A percentile compares a stretch with the other conserved stretches of the same genome.
Evolutionary conservation across 2,329 filamentous ascomycete species (phyloP).

Genomic region (Lasiodiplodia sp.): DNA sequence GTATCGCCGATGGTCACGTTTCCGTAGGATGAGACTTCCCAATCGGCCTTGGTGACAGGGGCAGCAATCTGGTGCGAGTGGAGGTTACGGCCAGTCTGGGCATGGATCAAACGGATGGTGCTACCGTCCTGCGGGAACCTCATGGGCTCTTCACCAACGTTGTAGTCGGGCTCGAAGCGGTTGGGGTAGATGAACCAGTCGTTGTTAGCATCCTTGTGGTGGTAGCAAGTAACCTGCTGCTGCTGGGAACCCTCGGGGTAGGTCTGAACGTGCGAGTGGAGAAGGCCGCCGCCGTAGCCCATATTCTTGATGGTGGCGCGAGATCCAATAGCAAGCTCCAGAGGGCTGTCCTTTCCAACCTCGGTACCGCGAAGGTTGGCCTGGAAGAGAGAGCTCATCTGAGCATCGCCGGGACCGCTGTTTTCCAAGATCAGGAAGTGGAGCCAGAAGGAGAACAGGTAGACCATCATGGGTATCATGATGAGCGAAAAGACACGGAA

Average conservation of each 20-base stretch:
- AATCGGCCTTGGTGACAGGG: conserved; percentile 85
- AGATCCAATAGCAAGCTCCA: conserved; percentile 90
- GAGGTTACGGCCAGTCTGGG: conserved; percentile 94
- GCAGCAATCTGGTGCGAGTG: conserved; percentile 93
- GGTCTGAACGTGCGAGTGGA: conserved; percentile 96
- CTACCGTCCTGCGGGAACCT: conserved; percentile 79
- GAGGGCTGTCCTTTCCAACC: conserved; percentile 90
- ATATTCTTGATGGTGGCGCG: conserved; percentile 97
- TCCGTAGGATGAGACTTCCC: conserved; percentile 94
- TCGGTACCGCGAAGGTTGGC: conserved; percentile 93
- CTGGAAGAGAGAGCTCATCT: conserved; percentile 99
- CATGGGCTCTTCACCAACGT: conserved; percentile 73
- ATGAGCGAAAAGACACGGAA: conserved; percentile 88
- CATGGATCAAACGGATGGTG: conserved; percentile 86
- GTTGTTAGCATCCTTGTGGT: conserved; percentile 99
- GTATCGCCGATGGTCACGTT: conserved; percentile 95
- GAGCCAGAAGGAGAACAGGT: conserved; percentile 92
- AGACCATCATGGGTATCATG: conserved; percentile 85
- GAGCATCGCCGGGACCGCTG: conserved; percentile 95
- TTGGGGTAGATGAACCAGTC: conserved; percentile 99
- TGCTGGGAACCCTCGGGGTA: conserved; percentile 92
- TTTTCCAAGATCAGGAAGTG: conserved; percentile 95
- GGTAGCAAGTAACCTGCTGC: conserved; percentile 98
- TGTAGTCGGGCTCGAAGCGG: conserved; percentile 75
- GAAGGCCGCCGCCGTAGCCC: conserved; percentile 95